Evolutionary conservation across 129 eudicot species (phyloP), one percentile per base, ranked within the genome.

Genomic region (Helianthus tuberosus): DNA sequence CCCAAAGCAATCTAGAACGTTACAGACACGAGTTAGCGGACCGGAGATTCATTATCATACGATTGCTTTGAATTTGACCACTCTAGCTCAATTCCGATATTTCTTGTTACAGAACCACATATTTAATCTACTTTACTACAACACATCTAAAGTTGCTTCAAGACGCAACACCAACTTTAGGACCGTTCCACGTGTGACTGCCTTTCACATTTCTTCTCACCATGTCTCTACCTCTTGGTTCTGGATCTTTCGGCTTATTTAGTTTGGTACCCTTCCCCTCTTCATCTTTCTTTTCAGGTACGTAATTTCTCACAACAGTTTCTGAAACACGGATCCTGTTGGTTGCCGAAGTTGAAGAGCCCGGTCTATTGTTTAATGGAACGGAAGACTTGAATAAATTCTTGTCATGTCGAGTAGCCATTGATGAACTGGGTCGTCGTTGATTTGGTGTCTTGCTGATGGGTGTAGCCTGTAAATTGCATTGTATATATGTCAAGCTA

Each of bases 381-480:
- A 61, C 64, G 10, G 64, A 68, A 67, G 79, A 80, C 63, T 79
- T 84, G 9, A 73, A 35, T 43, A 11, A 14, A 43, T 50, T 62
- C 67, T 72, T 44, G 81, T 36, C 70, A 66, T 46, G 29, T 11
- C 76, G 23, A 20, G 78, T 77, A 53, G 68, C 67, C 38, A 78
- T 58, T 38, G 79, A 48, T 49, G 72, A 77, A 70, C 75, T 35
- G 48, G 84, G 81, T 9, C 64, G 77, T 65, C 46, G 68, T 68
- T 69, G 72, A 58, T 64, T 80, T 75, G 86, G 32, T 78, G 71
- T 80, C 48, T 27, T 53, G 74, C 48, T 77, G 69, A 79, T 68
- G 15, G 54, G 77, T 29, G 52, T 72, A 64, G 72, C 89, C 96
- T 89, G 83, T 20, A 61, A 80, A 68, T 60, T 69, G 39, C 38